These are phyloP conservation scores for Fraxinus latifolia DNA, from an alignment of 305 asterid genomes.

Conservation along the genomic window DNA sequence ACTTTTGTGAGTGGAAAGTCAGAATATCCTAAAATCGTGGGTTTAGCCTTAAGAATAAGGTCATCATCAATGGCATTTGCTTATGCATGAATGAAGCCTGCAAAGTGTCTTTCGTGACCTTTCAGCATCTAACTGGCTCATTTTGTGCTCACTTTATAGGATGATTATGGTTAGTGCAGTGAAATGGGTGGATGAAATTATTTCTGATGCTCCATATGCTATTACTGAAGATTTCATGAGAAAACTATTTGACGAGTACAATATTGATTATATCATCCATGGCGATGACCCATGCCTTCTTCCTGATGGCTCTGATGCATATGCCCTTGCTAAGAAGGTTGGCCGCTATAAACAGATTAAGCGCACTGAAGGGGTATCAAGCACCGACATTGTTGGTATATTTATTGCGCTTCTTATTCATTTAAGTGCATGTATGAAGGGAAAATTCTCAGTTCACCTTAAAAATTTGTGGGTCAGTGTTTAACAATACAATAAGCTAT, in stretches of 20 bases:
- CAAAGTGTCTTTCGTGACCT: neutral
- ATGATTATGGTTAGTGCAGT: constrained; percentile 80
- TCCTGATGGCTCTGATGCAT: constrained; percentile 94
- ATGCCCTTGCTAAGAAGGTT: constrained; percentile 91
- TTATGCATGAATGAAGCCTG: neutral
- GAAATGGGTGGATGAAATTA: constrained; percentile 90
- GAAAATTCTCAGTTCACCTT: neutral
- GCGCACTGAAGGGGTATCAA: constrained; percentile 92
- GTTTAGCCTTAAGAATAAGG: neutral
- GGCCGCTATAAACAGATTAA: constrained; percentile 95
- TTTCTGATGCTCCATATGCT: constrained; percentile 81
- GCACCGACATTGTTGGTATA: constrained; percentile 80
- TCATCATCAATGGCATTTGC: neutral
- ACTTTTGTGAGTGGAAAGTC: neutral
- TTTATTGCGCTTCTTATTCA: neutral
- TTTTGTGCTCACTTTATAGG: constrained; percentile 28
- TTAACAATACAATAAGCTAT: neutral
- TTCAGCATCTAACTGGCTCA: constrained; percentile 6
- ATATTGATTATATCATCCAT: constrained; percentile 87
- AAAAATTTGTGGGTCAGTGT: constrained; percentile 5
- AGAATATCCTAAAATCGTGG: neutral
- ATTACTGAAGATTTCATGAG: constrained; percentile 95
- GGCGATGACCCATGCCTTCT: constrained; percentile 94
- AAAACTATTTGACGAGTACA: constrained; percentile 81
- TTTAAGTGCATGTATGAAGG: neutral